Conservation (phyloP, 345 rosid genomes). For the Camelina sativa region DNA sequence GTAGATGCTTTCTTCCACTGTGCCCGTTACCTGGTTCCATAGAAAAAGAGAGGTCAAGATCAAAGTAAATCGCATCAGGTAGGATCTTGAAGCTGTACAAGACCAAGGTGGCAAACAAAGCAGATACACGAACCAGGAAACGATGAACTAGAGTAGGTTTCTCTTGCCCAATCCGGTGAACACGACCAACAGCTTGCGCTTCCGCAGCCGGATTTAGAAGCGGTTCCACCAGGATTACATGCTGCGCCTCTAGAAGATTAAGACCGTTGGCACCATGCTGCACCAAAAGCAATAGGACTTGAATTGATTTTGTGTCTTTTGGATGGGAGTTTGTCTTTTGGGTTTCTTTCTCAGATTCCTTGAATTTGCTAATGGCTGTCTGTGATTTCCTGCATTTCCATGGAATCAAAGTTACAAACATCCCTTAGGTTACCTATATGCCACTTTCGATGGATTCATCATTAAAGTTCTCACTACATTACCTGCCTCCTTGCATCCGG, state of each 20-base stretch:
- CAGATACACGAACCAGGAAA: conserved; percentile 63
- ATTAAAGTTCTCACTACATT: conserved; percentile 25
- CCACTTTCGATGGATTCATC: neutral
- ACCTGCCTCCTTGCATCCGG: conserved; percentile 99
- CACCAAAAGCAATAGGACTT: conserved; percentile 80
- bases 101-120: neutral
- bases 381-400: conserved; percentile 73
- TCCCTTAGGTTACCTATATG: neutral
- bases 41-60: conserved; percentile 25
- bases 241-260: conserved; percentile 94
- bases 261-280: conserved; percentile 98
- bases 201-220: conserved; percentile 94
- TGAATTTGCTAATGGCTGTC: conserved; percentile 78
- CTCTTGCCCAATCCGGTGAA: conserved; percentile 92
- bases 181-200: conserved; percentile 95
- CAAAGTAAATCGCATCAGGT: conserved; percentile 19
- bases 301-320: conserved; percentile 52
- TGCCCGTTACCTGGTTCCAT: conserved; percentile 63
- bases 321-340: conserved; percentile 37
- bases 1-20: conserved; percentile 93
- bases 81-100: neutral
- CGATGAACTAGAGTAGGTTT: conserved; percentile 84
- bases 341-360: conserved; percentile 45
- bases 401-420: conserved; percentile 21
- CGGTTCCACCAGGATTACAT: conserved; percentile 93